phyloP scores from a whole-genome alignment of 2,329 filamentous ascomycete species.

The Diaporthe batatas region DNA sequence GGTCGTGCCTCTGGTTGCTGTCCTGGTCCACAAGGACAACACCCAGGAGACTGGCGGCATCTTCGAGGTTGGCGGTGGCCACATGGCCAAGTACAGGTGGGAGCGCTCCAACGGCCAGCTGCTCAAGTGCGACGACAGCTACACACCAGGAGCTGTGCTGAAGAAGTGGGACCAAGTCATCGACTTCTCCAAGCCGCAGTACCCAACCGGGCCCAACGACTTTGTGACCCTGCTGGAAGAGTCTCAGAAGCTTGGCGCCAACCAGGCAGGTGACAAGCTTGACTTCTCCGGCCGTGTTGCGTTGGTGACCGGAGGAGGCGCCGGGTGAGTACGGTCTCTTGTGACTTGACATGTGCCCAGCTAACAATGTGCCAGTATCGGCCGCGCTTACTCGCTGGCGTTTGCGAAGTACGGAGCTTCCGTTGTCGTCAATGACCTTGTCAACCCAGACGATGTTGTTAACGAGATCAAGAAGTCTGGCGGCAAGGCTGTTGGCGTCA shows the following conservation, averaged over 20 bases:
- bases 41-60: conserved; percentile 86
- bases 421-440: conserved; percentile 95
- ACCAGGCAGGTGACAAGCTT: conserved; percentile 78
- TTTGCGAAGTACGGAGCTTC: conserved; percentile 85
- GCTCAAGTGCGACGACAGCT: conserved; percentile 87
- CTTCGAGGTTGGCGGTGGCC: conserved; percentile 93
- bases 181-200: conserved; percentile 86
- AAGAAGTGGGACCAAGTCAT: conserved; percentile 90
- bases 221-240: conserved; percentile 89
- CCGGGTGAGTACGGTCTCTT: conserved; percentile 66
- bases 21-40: conserved; percentile 88
- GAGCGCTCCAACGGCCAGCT: conserved; percentile 91
- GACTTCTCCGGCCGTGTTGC: conserved; percentile 89
- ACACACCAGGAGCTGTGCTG: conserved; percentile 89
- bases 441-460: conserved; percentile 90
- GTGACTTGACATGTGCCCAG: conserved; percentile 3
- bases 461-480: conserved; percentile 92
- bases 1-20: conserved; percentile 93
- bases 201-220: conserved; percentile 88
- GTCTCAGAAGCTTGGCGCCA: conserved; percentile 81
- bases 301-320: conserved; percentile 88
- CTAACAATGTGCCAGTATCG: conserved; percentile 70
- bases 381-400: conserved; percentile 88
- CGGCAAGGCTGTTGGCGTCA: conserved; percentile 91
- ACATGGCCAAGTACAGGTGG: conserved; percentile 94